Base-by-base conservation (phyloP, 768 basidiomycete species). In the Sistotremastrum niveocremeum region DNA sequence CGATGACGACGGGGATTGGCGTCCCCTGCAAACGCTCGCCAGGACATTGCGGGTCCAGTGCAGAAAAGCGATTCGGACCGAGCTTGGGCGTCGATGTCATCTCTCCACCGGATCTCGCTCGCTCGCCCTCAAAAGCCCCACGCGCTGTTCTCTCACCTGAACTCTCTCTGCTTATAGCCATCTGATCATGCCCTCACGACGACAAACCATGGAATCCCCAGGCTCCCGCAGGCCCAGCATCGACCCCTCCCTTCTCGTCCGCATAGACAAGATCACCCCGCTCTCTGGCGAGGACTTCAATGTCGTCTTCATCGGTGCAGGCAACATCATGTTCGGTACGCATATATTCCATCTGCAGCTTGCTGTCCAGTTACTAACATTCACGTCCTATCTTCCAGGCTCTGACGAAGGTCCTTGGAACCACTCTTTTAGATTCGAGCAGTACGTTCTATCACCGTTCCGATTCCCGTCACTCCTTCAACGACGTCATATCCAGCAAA, bases 271-370 rank as follows among this genome's bases (percentile, higher is more conserved):
- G 84, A 84, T 57, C 52, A 62, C 56, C 46, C 41, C 52, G 48
- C 8, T 50, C 47, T 46, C 33, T 10, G 64, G 76, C 41, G 76
- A 83, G 53, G 71, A 81, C 57, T 95, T 95, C 73, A 94, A 95
- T 61, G 81, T 98, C 45, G 78, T 94, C 60, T 91, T 94, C 64
- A 71, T 98, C 54, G 93, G 93, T 43, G 93, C 93, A 30, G 93
- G 91, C 10, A 94, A 95, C 66, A 93, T 97, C 67, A 95, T 95
- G 90, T 98, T 98, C 60, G 93, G 91, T 78, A 45, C 46, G 65
- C 48, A 34, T 34, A 32, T n/a, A 36, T 44, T 38, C 34, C 46
- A 48, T 38, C 7, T 33, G n/a, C 34, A 9, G 39, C 12, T 28
- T 48, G 35, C 47, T 49, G 33, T 20, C 20, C 20, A 20, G 20